Evolutionary conservation across 1,284 basidiomycete genomes (phyloP).

Genomic region (Apiotrichum brassicae): DNA sequence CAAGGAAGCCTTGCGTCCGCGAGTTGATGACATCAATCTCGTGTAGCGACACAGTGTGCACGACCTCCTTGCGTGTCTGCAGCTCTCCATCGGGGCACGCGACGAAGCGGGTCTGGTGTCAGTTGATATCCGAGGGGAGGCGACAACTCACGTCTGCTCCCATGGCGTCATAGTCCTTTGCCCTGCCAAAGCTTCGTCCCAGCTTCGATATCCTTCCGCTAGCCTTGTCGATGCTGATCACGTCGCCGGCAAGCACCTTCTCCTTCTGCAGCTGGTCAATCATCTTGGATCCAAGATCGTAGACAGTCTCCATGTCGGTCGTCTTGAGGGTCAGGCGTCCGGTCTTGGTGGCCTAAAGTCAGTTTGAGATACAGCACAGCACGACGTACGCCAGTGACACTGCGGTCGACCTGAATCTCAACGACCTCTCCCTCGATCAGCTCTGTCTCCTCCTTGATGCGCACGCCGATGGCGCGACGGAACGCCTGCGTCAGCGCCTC

Average conservation of each 20-base stretch:
- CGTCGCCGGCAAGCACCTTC: constrained; percentile 93
- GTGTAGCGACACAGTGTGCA: constrained; percentile 93
- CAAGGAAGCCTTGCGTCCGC: constrained; percentile 77
- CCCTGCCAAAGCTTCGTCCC: constrained; percentile 88
- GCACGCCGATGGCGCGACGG: constrained; percentile 87
- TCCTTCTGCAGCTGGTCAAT: constrained; percentile 95
- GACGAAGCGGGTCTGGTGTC: constrained; percentile 81
- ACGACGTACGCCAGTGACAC: constrained; percentile 78
- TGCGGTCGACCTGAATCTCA: constrained; percentile 96
- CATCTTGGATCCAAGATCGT: constrained; percentile 98
- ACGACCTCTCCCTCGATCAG: constrained; percentile 97
- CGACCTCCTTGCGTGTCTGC: constrained; percentile 92
- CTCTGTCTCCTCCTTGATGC: constrained; percentile 96
- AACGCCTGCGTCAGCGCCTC: constrained; percentile 97
- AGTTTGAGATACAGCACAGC: not conserved
- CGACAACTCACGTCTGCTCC: constrained; percentile 77
- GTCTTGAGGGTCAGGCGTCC: constrained; percentile 97
- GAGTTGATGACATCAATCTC: constrained; percentile 99
- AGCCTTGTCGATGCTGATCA: constrained; percentile 94
- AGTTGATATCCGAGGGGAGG: not conserved
- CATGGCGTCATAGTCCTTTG: constrained; percentile 98
- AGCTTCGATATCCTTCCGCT: constrained; percentile 96
- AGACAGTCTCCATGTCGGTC: constrained; percentile 99
- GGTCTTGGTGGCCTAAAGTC: constrained; percentile 90
- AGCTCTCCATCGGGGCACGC: constrained; percentile 97